A percentile compares a stretch with the other conserved stretches of the same genome.
Evolutionary conservation across 2,329 filamentous ascomycete genomes (phyloP).

Genomic region (Fusarium paranaense): DNA sequence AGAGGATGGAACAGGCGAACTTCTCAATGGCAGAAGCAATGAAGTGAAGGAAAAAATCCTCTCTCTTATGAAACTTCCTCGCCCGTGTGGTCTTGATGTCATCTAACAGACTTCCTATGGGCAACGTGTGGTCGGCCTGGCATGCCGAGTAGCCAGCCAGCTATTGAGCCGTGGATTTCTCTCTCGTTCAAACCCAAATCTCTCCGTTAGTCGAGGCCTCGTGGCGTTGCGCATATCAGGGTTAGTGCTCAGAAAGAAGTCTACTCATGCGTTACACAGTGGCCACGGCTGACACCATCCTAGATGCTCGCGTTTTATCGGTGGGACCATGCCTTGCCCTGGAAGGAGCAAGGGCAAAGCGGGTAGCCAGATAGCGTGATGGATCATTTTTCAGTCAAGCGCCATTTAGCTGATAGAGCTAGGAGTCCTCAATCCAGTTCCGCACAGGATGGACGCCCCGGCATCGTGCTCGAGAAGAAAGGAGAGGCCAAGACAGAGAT

Average conservation of each 20-base stretch:
- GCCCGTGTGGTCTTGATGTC: conserved; percentile 89
- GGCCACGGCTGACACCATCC: neutral
- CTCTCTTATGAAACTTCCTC: conserved; percentile 86
- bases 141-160: conserved; percentile 73
- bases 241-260: neutral
- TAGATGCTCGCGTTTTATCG: neutral
- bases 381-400: neutral
- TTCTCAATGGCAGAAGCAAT: conserved; percentile 90
- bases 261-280: neutral
- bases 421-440: neutral
- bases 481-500: too few relatives aligned
- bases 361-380: neutral
- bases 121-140: conserved; percentile 82
- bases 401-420: neutral
- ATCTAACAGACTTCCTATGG: conserved; percentile 81
- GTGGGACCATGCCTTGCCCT: neutral
- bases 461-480: too few relatives aligned
- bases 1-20: conserved; percentile 93
- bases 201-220: conserved; percentile 31
- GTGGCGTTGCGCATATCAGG: neutral
- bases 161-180: conserved; percentile 67
- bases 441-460: too few relatives aligned
- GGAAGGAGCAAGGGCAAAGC: neutral
- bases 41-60: conserved; percentile 91
- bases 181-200: conserved; percentile 48